Evolutionary conservation across 352 stramenopile species (phyloP).

Genomic region (Phytophthora sp.): DNA sequence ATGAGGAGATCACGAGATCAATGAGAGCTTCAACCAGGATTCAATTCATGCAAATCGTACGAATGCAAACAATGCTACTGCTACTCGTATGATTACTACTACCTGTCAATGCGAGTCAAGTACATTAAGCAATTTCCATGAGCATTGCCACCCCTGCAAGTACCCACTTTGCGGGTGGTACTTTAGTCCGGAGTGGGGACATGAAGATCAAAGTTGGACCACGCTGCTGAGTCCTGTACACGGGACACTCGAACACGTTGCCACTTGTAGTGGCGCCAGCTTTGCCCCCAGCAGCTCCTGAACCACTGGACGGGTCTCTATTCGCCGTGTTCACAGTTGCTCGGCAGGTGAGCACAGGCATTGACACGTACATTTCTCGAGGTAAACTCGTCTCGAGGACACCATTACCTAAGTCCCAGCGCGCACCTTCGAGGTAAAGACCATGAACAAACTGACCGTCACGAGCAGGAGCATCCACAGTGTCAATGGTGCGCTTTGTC

Average conservation of each 20-base stretch:
- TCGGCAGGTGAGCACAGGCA: constrained; percentile 93
- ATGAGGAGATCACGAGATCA: constrained; percentile 19
- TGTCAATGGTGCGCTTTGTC: constrained; percentile 87
- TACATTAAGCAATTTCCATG: constrained; percentile 81
- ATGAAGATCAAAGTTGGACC: constrained; percentile 91
- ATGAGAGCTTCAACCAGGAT: too few relatives aligned
- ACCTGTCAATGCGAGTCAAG: too few relatives aligned
- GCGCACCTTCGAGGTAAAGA: constrained; percentile 89
- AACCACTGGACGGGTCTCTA: constrained; percentile 41
- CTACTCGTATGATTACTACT: too few relatives aligned
- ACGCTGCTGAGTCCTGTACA: constrained; percentile 92
- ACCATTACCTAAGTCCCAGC: constrained; percentile 84
- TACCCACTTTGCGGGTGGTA: constrained; percentile 89
- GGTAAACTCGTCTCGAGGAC: constrained; percentile 83
- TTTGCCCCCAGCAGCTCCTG: constrained; percentile 20
- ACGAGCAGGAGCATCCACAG: constrained; percentile 80
- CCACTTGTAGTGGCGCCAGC: constrained; percentile 4
- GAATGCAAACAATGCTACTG: background rate
- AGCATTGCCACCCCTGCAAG: constrained; percentile 90
- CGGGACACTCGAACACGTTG: constrained; percentile 85
- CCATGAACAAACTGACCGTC: constrained; percentile 93
- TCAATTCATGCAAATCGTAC: background rate
- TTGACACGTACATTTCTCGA: constrained; percentile 91
- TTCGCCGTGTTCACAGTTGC: constrained; percentile 55
- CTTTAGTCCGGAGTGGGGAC: constrained; percentile 88